These are phyloP conservation scores for Paramyrothecium roridum DNA, from an alignment of 2,329 filamentous ascomycete genomes.

Conservation along the genomic window DNA sequence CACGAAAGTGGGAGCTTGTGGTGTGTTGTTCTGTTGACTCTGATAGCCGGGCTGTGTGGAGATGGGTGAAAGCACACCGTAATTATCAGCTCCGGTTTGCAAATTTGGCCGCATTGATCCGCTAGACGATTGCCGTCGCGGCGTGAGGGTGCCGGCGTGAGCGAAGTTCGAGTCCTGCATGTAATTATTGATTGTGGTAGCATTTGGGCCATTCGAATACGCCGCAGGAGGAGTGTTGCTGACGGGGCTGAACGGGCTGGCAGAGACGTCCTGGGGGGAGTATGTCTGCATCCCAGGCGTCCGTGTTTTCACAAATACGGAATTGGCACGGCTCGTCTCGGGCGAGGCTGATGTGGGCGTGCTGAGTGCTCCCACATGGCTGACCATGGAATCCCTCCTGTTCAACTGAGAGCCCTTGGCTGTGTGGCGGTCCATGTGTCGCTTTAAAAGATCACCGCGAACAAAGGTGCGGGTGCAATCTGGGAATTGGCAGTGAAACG, in stretches of 20 bases:
- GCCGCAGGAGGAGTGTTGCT: slow-evolving; percentile 36
- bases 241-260: slow-evolving; percentile 45
- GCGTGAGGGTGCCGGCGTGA: slow-evolving; percentile 18
- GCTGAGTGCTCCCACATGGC: slow-evolving; percentile 35
- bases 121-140: slow-evolving; percentile 29
- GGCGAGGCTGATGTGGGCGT: slow-evolving; percentile 41
- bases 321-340: slow-evolving; percentile 40
- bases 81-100: slow-evolving; percentile 45
- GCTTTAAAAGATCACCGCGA: slow-evolving; percentile 85
- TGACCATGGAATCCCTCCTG: slow-evolving; percentile 59
- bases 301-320: slow-evolving; percentile 33
- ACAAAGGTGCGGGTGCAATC: slow-evolving; percentile 91
- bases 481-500: slow-evolving; percentile 89
- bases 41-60: slow-evolving; percentile 46
- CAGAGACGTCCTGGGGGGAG: slow-evolving; percentile 39
- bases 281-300: slow-evolving; percentile 41
- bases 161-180: slow-evolving; percentile 35
- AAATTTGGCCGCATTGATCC: slow-evolving; percentile 42
- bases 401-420: slow-evolving; percentile 75
- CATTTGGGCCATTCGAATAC: slow-evolving; percentile 18
- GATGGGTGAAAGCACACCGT: slow-evolving; percentile 51
- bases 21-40: slow-evolving; percentile 41
- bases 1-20: slow-evolving; percentile 50
- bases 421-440: slow-evolving; percentile 77
- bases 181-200: slow-evolving; percentile 38